A percentile compares a stretch with the other conserved stretches of the same genome.
phyloP scores from a whole-genome alignment of 495 filamentous ascomycete genomes.

The Penicillium bialowiezense region DNA sequence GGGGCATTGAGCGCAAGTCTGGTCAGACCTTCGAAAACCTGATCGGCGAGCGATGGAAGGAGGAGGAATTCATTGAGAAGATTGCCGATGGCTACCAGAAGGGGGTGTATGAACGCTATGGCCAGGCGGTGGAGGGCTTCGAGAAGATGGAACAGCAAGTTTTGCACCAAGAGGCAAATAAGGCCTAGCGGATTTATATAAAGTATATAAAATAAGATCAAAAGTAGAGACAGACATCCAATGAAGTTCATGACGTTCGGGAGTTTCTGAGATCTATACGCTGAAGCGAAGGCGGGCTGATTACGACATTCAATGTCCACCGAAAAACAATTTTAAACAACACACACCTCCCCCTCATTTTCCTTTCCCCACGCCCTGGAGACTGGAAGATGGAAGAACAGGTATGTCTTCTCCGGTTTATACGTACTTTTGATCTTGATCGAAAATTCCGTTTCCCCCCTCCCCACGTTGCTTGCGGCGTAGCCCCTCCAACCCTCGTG shows the following conservation, averaged over 20 bases:
- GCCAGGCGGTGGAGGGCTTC: conserved; percentile 71
- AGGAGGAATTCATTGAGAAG: conserved; percentile 76
- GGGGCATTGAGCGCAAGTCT: conserved; percentile 69
- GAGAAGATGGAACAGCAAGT: conserved; percentile 72
- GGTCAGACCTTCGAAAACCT: conserved; percentile 84
- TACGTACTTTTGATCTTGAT: no score
- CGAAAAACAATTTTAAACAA: conserved; percentile 31
- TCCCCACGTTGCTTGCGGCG: no score
- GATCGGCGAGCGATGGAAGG: conserved; percentile 78
- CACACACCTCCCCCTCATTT: conserved; percentile 18
- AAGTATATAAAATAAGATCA: no score
- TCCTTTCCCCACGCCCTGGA: conserved; percentile 27
- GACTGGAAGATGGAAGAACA: conserved; percentile 52
- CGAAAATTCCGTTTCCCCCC: conserved; percentile 20
- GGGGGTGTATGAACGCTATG: conserved; percentile 73
- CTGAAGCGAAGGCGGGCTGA: conserved; percentile 24
- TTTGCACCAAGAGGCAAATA: conserved; percentile 38
- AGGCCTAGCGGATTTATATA: neutral
- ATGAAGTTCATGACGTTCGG: no score
- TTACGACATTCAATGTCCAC: conserved; percentile 29
- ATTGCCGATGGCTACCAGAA: conserved; percentile 78
- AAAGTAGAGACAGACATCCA: no score
- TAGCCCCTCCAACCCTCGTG: neutral
- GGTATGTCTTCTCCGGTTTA: conserved; percentile 27
- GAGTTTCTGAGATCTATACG: no score